Percentiles rank a stretch among this genome's conserved stretches.
These are phyloP conservation scores for Coniochaeta ligniaria DNA, from an alignment of 2,329 filamentous ascomycete genomes.

Conservation along the genomic window DNA sequence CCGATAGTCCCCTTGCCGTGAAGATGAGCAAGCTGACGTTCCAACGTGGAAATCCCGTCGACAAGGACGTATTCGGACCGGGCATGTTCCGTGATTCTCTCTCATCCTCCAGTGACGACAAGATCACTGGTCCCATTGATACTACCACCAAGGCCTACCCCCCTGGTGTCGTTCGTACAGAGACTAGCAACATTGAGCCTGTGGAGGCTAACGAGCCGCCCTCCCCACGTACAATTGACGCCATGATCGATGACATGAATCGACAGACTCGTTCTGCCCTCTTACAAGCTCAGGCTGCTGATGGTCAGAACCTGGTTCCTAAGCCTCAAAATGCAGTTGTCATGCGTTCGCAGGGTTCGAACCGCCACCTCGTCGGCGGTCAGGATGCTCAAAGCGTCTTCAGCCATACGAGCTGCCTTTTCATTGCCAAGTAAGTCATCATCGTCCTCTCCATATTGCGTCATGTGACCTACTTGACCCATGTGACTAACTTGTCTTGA, in stretches of 20 bases:
- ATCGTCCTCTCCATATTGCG: background rate
- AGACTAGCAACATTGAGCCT: background rate
- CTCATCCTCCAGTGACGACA: background rate
- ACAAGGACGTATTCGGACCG: constrained; percentile 6
- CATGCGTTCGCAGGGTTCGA: background rate
- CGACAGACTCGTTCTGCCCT: background rate
- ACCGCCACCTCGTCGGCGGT: constrained; percentile 9
- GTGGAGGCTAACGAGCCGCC: background rate
- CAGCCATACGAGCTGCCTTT: constrained; percentile 51
- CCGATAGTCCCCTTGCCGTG: constrained; percentile 8
- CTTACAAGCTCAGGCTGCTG: background rate
- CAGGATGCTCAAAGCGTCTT: constrained; percentile 45
- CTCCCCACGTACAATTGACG: background rate
- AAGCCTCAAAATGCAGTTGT: background rate
- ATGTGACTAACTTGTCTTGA: constrained; percentile 8
- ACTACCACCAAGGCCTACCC: background rate
- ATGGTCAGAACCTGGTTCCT: too few species aligned
- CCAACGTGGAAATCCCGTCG: background rate
- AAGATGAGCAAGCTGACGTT: constrained; percentile 9
- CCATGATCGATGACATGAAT: background rate
- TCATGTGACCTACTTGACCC: background rate
- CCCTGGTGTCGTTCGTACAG: background rate
- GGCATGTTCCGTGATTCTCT: background rate
- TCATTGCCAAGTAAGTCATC: constrained; percentile 56
- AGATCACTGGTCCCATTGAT: background rate